Conservation (phyloP, 768 basidiomycete species). For the Russula brevipes region DNA sequence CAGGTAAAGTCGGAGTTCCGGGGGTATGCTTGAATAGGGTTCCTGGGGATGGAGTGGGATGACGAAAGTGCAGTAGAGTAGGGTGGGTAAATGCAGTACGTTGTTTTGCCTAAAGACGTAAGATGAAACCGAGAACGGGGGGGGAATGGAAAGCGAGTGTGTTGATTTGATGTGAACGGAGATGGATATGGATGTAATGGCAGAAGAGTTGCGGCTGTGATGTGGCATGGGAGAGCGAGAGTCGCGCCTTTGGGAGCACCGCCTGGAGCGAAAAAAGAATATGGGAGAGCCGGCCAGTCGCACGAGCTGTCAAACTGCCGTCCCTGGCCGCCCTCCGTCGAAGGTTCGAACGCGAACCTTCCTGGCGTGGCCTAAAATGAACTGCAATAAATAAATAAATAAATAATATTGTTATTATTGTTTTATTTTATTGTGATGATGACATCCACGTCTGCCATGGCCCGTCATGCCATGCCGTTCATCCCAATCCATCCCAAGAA, state of each 20-base stretch:
- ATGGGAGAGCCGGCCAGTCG: constrained; percentile 22
- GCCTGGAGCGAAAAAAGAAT: constrained; percentile 23
- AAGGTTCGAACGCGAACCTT: not conserved
- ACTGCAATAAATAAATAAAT: not conserved
- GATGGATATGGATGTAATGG: constrained; percentile 24
- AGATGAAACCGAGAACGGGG: constrained; percentile 20
- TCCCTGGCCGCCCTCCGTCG: constrained; percentile 18
- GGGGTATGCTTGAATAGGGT: constrained; percentile 21
- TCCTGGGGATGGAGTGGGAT: constrained; percentile 16
- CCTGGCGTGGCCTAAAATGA: too few species aligned
- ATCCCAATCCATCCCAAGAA: not conserved
- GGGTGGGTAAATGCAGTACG: constrained; percentile 22
- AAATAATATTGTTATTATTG: not conserved
- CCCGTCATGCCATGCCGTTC: too few species aligned
- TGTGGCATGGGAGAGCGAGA: constrained; percentile 25
- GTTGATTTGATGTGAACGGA: constrained; percentile 24
- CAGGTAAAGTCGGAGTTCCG: constrained; percentile 18
- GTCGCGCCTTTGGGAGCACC: constrained; percentile 19
- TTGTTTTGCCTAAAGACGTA: constrained; percentile 24
- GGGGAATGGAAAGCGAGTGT: constrained; percentile 21
- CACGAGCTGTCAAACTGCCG: constrained; percentile 25
- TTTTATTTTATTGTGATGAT: not conserved
- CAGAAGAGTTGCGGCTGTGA: constrained; percentile 23
- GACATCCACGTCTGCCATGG: too few species aligned
- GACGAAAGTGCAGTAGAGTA: constrained; percentile 15